These are phyloP conservation scores for Rosellinia necatrix DNA, from an alignment of 2,329 filamentous ascomycete genomes.

Conservation along the genomic window DNA sequence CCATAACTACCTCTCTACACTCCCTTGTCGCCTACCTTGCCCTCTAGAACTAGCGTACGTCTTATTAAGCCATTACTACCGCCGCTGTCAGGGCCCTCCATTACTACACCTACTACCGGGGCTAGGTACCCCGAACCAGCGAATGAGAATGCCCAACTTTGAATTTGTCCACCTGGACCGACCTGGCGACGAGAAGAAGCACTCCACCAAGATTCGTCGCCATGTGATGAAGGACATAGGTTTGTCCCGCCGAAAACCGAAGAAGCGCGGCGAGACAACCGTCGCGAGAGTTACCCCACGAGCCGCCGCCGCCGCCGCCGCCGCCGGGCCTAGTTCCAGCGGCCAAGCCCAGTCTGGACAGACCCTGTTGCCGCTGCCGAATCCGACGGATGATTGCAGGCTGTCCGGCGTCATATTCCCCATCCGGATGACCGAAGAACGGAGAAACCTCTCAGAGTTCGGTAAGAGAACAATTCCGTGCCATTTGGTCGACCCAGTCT, in stretches of 20 bases:
- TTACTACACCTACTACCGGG: not conserved
- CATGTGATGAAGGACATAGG: slow-evolving; percentile 43
- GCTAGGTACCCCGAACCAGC: not conserved
- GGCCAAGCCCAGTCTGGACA: not conserved
- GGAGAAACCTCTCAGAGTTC: slow-evolving; percentile 29
- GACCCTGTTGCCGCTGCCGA: slow-evolving; percentile 17
- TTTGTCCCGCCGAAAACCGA: slow-evolving; percentile 35
- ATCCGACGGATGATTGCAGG: slow-evolving; percentile 23
- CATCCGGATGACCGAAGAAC: slow-evolving; percentile 34
- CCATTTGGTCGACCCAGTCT: not conserved
- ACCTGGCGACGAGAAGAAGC: slow-evolving; percentile 36
- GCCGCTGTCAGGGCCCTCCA: too few species aligned
- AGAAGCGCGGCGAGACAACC: slow-evolving; percentile 22
- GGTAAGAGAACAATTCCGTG: slow-evolving; percentile 27
- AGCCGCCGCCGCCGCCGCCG: too few species aligned
- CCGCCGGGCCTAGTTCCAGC: not conserved
- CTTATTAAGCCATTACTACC: too few species aligned
- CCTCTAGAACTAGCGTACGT: too few species aligned
- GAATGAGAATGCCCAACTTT: slow-evolving; percentile 32
- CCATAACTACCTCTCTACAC: too few species aligned
- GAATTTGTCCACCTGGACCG: slow-evolving; percentile 36
- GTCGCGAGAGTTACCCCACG: slow-evolving; percentile 1
- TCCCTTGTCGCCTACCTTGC: not conserved
- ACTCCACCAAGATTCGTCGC: slow-evolving; percentile 37
- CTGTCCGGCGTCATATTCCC: slow-evolving; percentile 31